These are phyloP conservation scores for Endotrypanum monterogeii DNA, from an alignment of 208 protist genomes.

Conservation along the genomic window DNA sequence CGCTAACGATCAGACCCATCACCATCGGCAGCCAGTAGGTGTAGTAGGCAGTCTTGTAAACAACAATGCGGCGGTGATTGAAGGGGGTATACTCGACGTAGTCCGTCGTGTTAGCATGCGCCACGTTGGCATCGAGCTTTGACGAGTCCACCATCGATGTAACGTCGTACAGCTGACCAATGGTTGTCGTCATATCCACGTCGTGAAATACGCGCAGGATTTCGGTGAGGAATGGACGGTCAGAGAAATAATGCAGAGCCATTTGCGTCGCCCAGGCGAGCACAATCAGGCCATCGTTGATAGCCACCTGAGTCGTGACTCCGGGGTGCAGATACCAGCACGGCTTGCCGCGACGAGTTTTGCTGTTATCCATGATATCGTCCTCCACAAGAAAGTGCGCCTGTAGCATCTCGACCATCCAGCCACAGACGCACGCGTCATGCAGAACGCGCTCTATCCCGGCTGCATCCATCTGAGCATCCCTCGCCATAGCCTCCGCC, in stretches of 20 bases:
- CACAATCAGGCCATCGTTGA: slow-evolving; percentile 97
- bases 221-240: slow-evolving; percentile 82
- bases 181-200: slow-evolving; percentile 92
- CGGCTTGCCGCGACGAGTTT: slow-evolving; percentile 94
- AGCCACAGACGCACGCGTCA: slow-evolving; percentile 94
- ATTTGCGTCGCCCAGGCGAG: slow-evolving; percentile 92
- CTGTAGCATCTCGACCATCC: slow-evolving; percentile 95
- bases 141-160: slow-evolving; percentile 92
- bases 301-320: slow-evolving; percentile 92
- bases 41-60: slow-evolving; percentile 98
- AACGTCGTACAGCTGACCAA: slow-evolving; percentile 96
- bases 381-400: slow-evolving; percentile 97
- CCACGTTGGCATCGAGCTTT: slow-evolving; percentile 79
- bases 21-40: slow-evolving; percentile 96
- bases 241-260: slow-evolving; percentile 92
- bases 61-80: slow-evolving; percentile 94
- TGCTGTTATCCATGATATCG: slow-evolving; percentile 97
- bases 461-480: slow-evolving; percentile 54
- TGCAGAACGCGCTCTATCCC: slow-evolving; percentile 60
- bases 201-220: slow-evolving; percentile 93
- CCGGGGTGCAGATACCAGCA: slow-evolving; percentile 94
- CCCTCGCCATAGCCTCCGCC: slow-evolving; percentile 53
- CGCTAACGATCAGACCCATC: slow-evolving; percentile 93
- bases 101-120: slow-evolving; percentile 69
- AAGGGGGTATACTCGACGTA: slow-evolving; percentile 85